Evolutionary conservation across 306 rosid genomes (phyloP).

Genomic region (Dicorynia guianensis): DNA sequence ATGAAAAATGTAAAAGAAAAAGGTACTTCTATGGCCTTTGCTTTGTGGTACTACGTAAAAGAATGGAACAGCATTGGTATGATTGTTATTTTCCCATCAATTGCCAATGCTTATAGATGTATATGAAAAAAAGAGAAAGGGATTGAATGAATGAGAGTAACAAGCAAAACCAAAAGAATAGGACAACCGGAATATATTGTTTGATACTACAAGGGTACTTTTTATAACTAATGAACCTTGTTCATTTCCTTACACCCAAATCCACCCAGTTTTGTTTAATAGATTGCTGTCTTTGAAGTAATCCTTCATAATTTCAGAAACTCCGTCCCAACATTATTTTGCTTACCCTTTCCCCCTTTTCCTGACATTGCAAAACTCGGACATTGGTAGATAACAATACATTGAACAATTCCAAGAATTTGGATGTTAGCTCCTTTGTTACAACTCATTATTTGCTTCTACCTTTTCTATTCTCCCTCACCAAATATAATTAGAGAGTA

Average conservation of each 20-base stretch:
- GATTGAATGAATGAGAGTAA: constrained; percentile 9
- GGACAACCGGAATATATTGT: not conserved
- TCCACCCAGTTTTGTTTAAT: not conserved
- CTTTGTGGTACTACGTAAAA: constrained; percentile 11
- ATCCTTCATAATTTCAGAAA: not conserved
- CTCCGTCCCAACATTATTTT: constrained; percentile 8
- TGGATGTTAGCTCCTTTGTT: constrained; percentile 16
- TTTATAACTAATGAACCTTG: not conserved
- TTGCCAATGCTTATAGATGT: not conserved
- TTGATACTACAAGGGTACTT: not conserved
- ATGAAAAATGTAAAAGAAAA: not conserved
- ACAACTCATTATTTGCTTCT: constrained; percentile 30
- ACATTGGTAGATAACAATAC: constrained; percentile 4
- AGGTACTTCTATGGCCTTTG: constrained; percentile 14
- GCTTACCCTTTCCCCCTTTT: constrained; percentile 6
- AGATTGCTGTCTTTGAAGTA: not conserved
- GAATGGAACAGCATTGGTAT: not conserved
- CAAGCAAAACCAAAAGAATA: not conserved
- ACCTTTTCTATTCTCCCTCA: not conserved
- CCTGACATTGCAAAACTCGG: not conserved
- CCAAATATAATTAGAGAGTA: not conserved
- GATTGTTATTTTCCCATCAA: not conserved
- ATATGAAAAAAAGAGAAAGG: not conserved
- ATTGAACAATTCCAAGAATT: not conserved
- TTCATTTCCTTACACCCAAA: constrained; percentile 2